phyloP scores from a whole-genome alignment of 371 early-diverging fungal genomes.

The Circinella minor region DNA sequence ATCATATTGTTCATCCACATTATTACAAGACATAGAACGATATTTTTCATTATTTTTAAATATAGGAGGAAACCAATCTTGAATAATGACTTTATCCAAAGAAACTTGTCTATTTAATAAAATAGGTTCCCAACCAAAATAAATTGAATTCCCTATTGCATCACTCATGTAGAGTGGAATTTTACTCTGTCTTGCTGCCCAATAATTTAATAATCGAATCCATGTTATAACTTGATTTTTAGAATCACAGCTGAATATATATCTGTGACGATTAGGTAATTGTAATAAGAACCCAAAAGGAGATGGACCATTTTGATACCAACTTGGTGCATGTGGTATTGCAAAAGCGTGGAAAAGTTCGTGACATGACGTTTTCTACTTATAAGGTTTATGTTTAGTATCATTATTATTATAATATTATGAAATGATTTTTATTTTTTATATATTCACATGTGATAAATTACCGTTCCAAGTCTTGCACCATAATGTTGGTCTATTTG shows the following conservation, averaged over 20 bases:
- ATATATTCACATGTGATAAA: not conserved
- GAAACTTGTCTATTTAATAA: constrained; percentile 1
- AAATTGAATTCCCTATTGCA: constrained; percentile 26
- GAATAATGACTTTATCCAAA: constrained; percentile 2
- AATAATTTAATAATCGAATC: constrained; percentile 30
- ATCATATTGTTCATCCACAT: constrained; percentile 8
- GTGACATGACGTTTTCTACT: constrained; percentile 9
- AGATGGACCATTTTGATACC: constrained; percentile 10
- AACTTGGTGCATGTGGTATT: constrained; percentile 13
- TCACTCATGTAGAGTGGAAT: constrained; percentile 25
- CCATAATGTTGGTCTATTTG: constrained; percentile 8
- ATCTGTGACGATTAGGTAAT: not conserved
- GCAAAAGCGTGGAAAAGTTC: constrained; percentile 13
- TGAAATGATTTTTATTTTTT: not conserved
- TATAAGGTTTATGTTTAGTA: too few species aligned
- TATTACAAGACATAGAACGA: not conserved
- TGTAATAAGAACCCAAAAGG: constrained; percentile 13
- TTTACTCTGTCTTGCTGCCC: constrained; percentile 34
- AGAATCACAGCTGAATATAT: constrained; percentile 13
- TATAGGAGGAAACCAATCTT: constrained; percentile 13
- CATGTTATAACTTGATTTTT: constrained; percentile 21
- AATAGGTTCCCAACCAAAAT: constrained; percentile 36
- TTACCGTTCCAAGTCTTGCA: constrained; percentile 7
- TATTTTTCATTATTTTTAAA: not conserved
- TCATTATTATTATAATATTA: not conserved